Evolutionary conservation across 2,329 filamentous ascomycete genomes (phyloP).

Genomic region (Pseudogymnoascus verrucosus): DNA sequence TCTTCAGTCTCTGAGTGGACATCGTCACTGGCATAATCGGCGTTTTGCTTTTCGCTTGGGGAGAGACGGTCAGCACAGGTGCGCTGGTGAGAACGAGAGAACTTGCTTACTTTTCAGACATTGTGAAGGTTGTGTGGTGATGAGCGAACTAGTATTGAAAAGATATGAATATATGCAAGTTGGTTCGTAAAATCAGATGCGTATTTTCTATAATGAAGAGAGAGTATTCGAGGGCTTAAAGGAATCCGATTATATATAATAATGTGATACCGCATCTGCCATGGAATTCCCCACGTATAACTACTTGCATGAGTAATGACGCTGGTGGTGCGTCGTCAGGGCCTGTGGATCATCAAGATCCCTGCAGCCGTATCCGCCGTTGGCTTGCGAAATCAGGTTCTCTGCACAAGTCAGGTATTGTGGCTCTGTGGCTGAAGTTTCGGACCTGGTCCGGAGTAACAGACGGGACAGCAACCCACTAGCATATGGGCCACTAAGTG

Average conservation of each 20-base stretch:
- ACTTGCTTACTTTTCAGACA: constrained; percentile 20
- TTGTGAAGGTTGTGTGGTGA: constrained; percentile 19
- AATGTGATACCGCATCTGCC: neutral
- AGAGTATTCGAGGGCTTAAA: neutral
- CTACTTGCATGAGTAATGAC: neutral
- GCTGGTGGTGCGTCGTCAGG: neutral
- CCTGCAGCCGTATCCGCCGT: neutral
- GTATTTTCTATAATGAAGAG: neutral
- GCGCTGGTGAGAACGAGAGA: constrained; percentile 11
- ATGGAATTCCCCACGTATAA: neutral
- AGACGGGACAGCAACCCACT: neutral
- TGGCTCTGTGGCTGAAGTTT: neutral
- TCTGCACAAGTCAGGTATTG: neutral
- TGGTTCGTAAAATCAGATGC: neutral
- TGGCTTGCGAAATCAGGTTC: neutral
- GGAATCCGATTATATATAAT: neutral
- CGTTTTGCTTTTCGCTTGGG: constrained; percentile 9
- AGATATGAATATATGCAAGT: neutral
- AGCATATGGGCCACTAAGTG: neutral
- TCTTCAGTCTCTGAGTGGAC: constrained; percentile 36
- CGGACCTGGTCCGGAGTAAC: neutral
- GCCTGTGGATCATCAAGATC: neutral
- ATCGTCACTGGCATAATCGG: constrained; percentile 24
- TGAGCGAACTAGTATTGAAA: neutral
- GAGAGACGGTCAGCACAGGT: constrained; percentile 17